These are phyloP conservation scores for Selaginella tamariscina DNA, from an alignment of 75 land plant genomes.

Conservation along the genomic window DNA sequence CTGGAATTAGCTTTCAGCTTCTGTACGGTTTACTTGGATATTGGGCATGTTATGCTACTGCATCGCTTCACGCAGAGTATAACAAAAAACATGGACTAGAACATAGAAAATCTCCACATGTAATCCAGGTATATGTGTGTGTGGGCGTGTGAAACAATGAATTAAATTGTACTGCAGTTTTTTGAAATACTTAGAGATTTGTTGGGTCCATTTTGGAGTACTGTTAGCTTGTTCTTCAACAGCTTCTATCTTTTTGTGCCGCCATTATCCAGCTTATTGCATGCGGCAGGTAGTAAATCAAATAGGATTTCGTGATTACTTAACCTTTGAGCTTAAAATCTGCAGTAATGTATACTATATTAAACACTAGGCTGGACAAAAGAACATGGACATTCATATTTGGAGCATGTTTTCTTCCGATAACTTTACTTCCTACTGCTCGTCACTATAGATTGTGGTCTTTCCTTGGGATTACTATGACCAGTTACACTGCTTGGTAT, in stretches of 20 bases:
- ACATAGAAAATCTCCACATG: too few relatives aligned
- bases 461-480: not conserved
- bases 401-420: not conserved
- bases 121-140: not conserved
- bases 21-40: conserved; percentile 24
- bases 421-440: not conserved
- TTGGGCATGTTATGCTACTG: conserved; percentile 34
- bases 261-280: conserved; percentile 1
- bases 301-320: not conserved
- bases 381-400: too few relatives aligned
- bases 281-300: not conserved
- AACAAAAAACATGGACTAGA: too few relatives aligned
- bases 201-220: not conserved
- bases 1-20: conserved; percentile 29
- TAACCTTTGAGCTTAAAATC: not conserved
- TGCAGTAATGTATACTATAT: conserved; percentile 4
- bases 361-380: not conserved
- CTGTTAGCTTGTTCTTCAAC: not conserved
- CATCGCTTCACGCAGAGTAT: conserved; percentile 35
- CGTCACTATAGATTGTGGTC: not conserved
- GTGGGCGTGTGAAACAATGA: not conserved
- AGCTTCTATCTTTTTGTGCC: not conserved
- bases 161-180: not conserved
- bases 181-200: not conserved
- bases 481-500: not conserved